Conservation (phyloP, 1,284 basidiomycete genomes). For the Megacollybia platyphylla region DNA sequence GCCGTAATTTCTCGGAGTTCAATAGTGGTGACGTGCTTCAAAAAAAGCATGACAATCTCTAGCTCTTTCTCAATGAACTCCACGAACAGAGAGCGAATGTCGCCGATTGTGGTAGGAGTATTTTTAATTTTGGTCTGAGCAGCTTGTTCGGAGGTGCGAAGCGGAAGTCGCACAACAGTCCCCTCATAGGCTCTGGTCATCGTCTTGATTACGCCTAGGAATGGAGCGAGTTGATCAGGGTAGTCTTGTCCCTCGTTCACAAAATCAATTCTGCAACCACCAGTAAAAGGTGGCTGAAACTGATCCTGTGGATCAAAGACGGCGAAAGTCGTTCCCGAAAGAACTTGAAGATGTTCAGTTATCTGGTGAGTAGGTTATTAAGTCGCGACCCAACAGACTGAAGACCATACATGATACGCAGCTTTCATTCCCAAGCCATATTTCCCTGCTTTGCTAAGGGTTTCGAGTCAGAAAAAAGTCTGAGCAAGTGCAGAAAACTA, state of each 20-base stretch:
- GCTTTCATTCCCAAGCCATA: conserved; percentile 28
- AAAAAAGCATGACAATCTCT: conserved; percentile 27
- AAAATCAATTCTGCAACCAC: conserved; percentile 18
- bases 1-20: conserved; percentile 22
- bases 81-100: conserved; percentile 22
- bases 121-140: conserved; percentile 18
- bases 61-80: conserved; percentile 30
- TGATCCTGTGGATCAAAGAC: conserved; percentile 30
- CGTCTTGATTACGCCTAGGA: conserved; percentile 15
- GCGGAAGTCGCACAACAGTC: conserved; percentile 31
- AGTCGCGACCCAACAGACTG: neutral
- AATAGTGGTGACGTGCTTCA: conserved; percentile 24
- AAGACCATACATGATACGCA: neutral
- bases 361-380: conserved; percentile 16
- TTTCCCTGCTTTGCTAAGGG: conserved; percentile 35
- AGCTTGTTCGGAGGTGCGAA: conserved; percentile 16
- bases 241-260: conserved; percentile 10
- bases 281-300: conserved; percentile 13
- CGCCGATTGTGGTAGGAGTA: conserved; percentile 14
- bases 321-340: conserved; percentile 24
- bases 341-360: conserved; percentile 36
- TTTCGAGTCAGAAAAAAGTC: neutral
- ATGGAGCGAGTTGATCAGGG: conserved; percentile 20
- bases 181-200: conserved; percentile 15
- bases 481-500: neutral